Conservation (phyloP, 345 rosid species). For the Punica granatum region DNA sequence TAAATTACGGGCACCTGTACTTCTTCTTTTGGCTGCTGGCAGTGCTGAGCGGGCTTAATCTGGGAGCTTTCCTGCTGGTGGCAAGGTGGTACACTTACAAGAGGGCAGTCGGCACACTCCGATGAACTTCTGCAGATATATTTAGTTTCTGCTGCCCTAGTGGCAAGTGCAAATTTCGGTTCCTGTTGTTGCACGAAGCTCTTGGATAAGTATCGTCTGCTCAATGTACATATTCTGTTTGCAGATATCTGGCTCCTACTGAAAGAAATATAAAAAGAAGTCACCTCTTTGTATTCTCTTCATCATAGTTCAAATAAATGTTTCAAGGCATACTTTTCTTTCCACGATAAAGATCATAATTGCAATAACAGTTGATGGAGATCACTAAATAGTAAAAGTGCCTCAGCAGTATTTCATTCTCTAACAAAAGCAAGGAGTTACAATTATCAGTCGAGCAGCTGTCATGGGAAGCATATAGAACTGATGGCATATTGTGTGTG, state of each 20-base stretch:
- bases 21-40: constrained; percentile 39
- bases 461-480: neutral
- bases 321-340: too few relatives aligned
- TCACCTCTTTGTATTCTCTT: too few relatives aligned
- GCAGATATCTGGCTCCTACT: too few relatives aligned
- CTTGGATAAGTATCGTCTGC: neutral
- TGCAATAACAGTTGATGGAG: neutral
- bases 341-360: neutral
- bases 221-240: neutral
- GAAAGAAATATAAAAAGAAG: neutral
- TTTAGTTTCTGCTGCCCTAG: too few relatives aligned
- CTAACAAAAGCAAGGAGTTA: neutral
- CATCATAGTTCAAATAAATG: too few relatives aligned
- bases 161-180: neutral
- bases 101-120: constrained; percentile 17
- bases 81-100: constrained; percentile 39
- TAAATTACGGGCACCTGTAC: constrained; percentile 32
- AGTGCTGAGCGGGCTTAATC: constrained; percentile 23
- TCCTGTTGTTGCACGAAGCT: neutral
- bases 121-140: neutral
- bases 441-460: neutral
- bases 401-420: neutral
- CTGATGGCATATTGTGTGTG: constrained; percentile 2
- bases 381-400: neutral
- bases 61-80: constrained; percentile 22